Percentiles rank a stretch among this genome's conserved stretches.
These are phyloP conservation scores for Hypholoma fasciculare DNA, from an alignment of 768 basidiomycete species.

Conservation along the genomic window DNA sequence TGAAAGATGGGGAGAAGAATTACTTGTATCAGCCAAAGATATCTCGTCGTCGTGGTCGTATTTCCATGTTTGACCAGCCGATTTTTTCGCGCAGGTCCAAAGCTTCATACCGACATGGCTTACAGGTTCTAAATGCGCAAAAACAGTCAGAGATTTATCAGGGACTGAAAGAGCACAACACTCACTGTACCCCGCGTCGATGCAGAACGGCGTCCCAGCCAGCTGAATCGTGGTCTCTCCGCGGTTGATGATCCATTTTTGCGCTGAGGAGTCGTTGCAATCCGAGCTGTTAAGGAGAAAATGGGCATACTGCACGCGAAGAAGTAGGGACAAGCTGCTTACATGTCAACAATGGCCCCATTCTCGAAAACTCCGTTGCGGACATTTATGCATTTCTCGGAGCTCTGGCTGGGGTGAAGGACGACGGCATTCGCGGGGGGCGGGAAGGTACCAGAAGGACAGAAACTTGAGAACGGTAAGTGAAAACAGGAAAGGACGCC, in stretches of 20 bases:
- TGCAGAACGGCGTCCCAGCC: constrained; percentile 28
- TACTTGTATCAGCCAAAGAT: not conserved
- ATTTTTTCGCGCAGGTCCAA: not conserved
- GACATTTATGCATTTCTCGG: constrained; percentile 33
- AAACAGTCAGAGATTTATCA: not conserved
- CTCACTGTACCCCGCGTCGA: constrained; percentile 35
- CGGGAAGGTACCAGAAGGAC: constrained; percentile 24
- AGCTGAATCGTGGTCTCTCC: constrained; percentile 28
- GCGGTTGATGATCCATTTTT: constrained; percentile 30
- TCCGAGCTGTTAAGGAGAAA: constrained; percentile 24
- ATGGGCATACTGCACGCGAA: not conserved
- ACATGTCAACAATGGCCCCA: constrained; percentile 36
- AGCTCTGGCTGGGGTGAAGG: constrained; percentile 26
- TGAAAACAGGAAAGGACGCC: not conserved
- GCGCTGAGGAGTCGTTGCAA: constrained; percentile 31
- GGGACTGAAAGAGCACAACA: not conserved
- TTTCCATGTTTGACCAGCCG: not conserved
- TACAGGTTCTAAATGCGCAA: constrained; percentile 7
- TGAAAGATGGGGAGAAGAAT: no score
- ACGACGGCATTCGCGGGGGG: constrained; percentile 6
- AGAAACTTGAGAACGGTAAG: constrained; percentile 20
- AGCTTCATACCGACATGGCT: constrained; percentile 6
- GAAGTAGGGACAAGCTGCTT: constrained; percentile 1
- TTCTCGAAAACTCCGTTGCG: constrained; percentile 28
- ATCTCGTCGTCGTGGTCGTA: not conserved